Conservation (phyloP, 257 asterid species). For the Leptodermis oblonga region DNA sequence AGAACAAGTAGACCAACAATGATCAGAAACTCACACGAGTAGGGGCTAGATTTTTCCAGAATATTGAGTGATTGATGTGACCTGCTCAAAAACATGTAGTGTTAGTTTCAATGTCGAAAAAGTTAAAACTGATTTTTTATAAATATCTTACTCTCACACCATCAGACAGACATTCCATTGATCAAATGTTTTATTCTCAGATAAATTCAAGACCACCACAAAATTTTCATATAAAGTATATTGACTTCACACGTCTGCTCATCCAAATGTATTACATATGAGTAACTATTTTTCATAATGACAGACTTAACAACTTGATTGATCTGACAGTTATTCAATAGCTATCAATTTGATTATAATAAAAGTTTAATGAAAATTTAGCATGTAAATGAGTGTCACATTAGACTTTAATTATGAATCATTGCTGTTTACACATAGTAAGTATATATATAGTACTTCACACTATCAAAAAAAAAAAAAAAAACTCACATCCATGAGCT, state of each 20-base stretch:
- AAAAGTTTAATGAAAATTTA: too few species aligned
- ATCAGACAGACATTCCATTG: not conserved
- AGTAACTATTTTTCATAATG: too few species aligned
- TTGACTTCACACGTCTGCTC: not conserved
- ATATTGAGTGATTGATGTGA: slow-evolving; percentile 85
- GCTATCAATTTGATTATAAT: too few species aligned
- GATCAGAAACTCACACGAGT: slow-evolving; percentile 40
- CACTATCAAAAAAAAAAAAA: not conserved
- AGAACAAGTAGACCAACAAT: slow-evolving; percentile 1
- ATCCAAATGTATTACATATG: too few species aligned
- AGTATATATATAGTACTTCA: not conserved
- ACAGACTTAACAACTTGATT: too few species aligned
- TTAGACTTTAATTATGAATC: too few species aligned
- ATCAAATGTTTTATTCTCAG: not conserved
- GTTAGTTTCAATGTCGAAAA: not conserved
- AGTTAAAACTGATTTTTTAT: not conserved
- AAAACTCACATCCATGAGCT: not conserved
- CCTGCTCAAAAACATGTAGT: slow-evolving; percentile 37
- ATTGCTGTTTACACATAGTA: too few species aligned
- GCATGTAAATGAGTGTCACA: too few species aligned
- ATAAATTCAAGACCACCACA: not conserved
- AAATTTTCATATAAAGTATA: not conserved
- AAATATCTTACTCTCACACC: not conserved
- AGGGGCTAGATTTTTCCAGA: slow-evolving; percentile 94
- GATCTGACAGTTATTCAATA: too few species aligned